These are phyloP conservation scores for Exophiala sideris DNA, from an alignment of 2,329 filamentous ascomycete genomes.

Conservation along the genomic window DNA sequence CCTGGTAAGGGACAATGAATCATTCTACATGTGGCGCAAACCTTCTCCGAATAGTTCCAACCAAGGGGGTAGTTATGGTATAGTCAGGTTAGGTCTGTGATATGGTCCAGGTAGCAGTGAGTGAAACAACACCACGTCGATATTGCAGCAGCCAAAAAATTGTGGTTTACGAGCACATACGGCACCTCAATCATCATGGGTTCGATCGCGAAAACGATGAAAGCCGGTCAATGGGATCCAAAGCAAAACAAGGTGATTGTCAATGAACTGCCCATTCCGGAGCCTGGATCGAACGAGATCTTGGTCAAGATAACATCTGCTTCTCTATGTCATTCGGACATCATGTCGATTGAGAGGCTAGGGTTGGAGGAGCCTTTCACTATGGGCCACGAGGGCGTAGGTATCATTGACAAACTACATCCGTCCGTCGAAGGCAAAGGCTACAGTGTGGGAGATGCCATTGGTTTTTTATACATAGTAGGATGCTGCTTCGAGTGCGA, in stretches of 20 bases:
- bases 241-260: conserved; percentile 32
- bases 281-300: conserved; percentile 41
- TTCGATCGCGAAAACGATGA: conserved; percentile 1
- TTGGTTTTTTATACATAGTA: conserved; percentile 48
- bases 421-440: conserved; percentile 36
- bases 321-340: conserved; percentile 41
- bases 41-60: too few species aligned
- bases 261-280: conserved; percentile 45
- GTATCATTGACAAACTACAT: conserved; percentile 39
- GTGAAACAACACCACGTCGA: too few species aligned
- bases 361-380: conserved; percentile 28
- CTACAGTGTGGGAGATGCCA: conserved; percentile 43
- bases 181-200: too few species aligned
- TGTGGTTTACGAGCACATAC: too few species aligned
- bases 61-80: too few species aligned
- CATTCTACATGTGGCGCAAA: too few species aligned
- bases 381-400: conserved; percentile 48
- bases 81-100: too few species aligned
- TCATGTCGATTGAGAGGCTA: conserved; percentile 26
- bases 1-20: too few species aligned
- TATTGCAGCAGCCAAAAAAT: too few species aligned
- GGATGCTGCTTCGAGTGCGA: conserved; percentile 39
- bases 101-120: too few species aligned
- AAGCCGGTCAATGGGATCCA: conserved; percentile 13
- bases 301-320: conserved; percentile 40